These are phyloP conservation scores for Colletotrichum noveboracense DNA, from an alignment of 2,329 filamentous ascomycete genomes.

Conservation along the genomic window DNA sequence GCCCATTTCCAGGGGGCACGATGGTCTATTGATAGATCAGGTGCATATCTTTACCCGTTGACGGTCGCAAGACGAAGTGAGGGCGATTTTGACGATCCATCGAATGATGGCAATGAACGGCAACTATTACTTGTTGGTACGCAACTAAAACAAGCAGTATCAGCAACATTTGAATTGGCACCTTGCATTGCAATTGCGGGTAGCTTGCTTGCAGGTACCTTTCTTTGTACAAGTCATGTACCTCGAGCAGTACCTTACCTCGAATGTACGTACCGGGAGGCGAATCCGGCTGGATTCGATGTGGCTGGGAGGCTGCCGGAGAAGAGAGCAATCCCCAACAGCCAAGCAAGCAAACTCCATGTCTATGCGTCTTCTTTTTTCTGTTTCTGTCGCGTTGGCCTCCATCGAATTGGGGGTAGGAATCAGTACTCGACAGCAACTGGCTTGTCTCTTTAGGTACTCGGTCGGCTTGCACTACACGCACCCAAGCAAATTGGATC, in stretches of 20 bases:
- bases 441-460: not conserved
- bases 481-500: not conserved
- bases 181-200: not conserved
- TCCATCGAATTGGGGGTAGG: not conserved
- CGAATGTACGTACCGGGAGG: not conserved
- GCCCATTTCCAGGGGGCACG: not conserved
- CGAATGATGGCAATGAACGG: not conserved
- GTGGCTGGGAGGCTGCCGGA: slow-evolving; percentile 10
- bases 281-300: slow-evolving; percentile 4
- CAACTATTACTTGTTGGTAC: not conserved
- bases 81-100: not conserved
- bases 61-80: not conserved
- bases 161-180: not conserved
- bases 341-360: not conserved
- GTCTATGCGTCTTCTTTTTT: not conserved
- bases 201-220: not conserved
- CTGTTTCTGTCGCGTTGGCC: not conserved
- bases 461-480: not conserved
- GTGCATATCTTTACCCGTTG: not conserved
- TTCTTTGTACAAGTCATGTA: not conserved
- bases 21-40: not conserved
- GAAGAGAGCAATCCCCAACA: not conserved
- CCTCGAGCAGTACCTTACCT: not conserved
- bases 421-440: not conserved
- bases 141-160: not conserved